Conservation (phyloP, 2,329 filamentous ascomycete species). For the Neurospora crassa region DNA sequence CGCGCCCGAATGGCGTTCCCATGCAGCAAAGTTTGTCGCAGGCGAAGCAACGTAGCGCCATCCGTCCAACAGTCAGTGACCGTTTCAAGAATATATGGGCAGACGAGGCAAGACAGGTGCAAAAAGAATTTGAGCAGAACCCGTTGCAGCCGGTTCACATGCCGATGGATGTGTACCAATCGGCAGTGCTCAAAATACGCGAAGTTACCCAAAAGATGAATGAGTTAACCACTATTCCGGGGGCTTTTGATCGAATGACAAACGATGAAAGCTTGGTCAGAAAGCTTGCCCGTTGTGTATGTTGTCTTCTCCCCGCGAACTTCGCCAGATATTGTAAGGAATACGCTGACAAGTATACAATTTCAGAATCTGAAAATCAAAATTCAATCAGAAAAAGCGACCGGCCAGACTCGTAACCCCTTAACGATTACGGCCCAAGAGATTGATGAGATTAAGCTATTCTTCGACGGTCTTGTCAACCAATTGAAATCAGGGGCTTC, state of each 20-base stretch:
- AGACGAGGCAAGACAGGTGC: neutral
- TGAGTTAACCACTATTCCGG: neutral
- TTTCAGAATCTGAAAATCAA: slow-evolving; percentile 15
- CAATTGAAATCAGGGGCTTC: neutral
- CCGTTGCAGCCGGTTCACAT: neutral
- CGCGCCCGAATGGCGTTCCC: slow-evolving; percentile 15
- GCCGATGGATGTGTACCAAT: neutral
- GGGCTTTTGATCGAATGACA: neutral
- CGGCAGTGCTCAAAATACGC: neutral
- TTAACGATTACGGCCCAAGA: neutral
- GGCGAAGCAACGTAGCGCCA: neutral
- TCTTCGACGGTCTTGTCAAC: neutral
- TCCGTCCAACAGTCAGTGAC: neutral
- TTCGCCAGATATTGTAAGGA: neutral
- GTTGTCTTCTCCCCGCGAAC: slow-evolving; percentile 9
- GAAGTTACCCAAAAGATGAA: neutral
- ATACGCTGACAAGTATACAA: slow-evolving; percentile 16
- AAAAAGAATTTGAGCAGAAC: neutral
- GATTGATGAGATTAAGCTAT: neutral
- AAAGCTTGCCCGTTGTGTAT: neutral
- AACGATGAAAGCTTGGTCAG: neutral
- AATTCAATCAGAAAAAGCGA: neutral
- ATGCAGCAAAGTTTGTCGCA: slow-evolving; percentile 10
- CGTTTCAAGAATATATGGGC: neutral
- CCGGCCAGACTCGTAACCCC: neutral